A percentile compares a stretch with the other conserved stretches of the same genome.
phyloP scores from a whole-genome alignment of 257 asterid species.

The Nyctanthes arbortristis region DNA sequence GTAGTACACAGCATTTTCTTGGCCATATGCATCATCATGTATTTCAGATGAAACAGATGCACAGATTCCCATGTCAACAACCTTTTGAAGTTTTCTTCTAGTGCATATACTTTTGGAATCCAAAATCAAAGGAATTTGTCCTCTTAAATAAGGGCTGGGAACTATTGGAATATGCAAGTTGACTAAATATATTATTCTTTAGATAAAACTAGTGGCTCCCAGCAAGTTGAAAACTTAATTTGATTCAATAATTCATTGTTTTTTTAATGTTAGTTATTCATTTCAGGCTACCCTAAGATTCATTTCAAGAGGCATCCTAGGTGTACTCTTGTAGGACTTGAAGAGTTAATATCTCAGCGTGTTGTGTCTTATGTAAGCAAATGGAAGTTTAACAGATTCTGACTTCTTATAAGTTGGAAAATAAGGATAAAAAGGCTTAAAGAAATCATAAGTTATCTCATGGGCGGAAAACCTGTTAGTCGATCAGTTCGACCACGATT shows the following conservation, averaged over 20 bases:
- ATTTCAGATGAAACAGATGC: conserved; percentile 61
- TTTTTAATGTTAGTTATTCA: conserved; percentile 29
- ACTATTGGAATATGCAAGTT: conserved; percentile 45
- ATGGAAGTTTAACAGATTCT: conserved; percentile 24
- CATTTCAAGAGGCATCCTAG: conserved; percentile 71
- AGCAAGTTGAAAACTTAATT: conserved; percentile 34
- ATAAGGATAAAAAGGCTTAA: neutral
- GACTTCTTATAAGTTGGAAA: conserved; percentile 28
- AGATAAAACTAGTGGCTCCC: conserved; percentile 34
- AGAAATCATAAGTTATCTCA: too few relatives aligned
- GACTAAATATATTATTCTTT: conserved; percentile 24
- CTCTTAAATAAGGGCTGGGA: conserved; percentile 43
- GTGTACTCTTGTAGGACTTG: conserved; percentile 40
- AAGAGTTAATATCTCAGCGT: conserved; percentile 9
- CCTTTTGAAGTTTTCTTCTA: conserved; percentile 15
- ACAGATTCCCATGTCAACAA: conserved; percentile 56
- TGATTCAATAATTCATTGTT: conserved; percentile 44
- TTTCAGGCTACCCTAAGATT: conserved; percentile 63
- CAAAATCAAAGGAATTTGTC: conserved; percentile 8
- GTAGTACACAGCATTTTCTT: conserved; percentile 53
- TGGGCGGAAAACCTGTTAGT: too few relatives aligned
- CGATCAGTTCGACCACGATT: too few relatives aligned
- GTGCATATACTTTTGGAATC: conserved; percentile 29
- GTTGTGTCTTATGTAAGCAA: conserved; percentile 21
- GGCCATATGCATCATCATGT: conserved; percentile 59